phyloP scores from a whole-genome alignment of 768 basidiomycete species.

The Cystofilobasidium bisporidii region DNA sequence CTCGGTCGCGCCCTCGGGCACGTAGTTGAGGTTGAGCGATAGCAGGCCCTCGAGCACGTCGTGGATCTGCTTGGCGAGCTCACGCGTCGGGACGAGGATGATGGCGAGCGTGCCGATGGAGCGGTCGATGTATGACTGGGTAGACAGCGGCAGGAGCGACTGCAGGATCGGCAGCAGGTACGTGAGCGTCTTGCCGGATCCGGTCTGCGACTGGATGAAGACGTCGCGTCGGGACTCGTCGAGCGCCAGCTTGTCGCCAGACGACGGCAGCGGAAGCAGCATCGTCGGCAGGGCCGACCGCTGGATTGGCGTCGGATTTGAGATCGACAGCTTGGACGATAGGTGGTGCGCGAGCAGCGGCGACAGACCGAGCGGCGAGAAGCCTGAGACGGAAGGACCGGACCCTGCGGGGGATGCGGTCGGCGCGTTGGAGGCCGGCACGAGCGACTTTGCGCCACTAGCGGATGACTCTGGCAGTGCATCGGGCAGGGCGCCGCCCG shows the following conservation, averaged over 20 bases:
- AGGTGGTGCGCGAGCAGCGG: conserved; percentile 71
- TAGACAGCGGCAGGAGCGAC: conserved; percentile 79
- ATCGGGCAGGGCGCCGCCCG: neutral
- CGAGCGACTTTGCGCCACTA: conserved; percentile 15
- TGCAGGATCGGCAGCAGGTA: conserved; percentile 92
- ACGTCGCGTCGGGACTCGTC: conserved; percentile 50
- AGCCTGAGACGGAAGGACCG: conserved; percentile 45
- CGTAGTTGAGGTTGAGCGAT: conserved; percentile 52
- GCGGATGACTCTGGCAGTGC: neutral
- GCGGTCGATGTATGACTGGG: conserved; percentile 84
- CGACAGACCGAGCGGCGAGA: conserved; percentile 71
- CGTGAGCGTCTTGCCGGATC: conserved; percentile 65
- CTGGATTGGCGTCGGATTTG: conserved; percentile 84
- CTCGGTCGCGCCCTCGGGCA: conserved; percentile 40
- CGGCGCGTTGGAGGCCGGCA: conserved; percentile 36
- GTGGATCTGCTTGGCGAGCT: conserved; percentile 91
- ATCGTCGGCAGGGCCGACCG: conserved; percentile 60
- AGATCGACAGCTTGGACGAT: conserved; percentile 64
- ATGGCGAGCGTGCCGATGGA: conserved; percentile 90
- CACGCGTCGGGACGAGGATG: conserved; percentile 88
- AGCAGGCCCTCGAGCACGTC: conserved; percentile 82
- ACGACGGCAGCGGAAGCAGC: conserved; percentile 41
- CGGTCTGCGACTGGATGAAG: conserved; percentile 93
- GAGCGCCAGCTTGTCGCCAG: neutral
- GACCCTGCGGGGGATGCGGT: neutral